Percentiles rank a stretch among this genome's conserved stretches.
phyloP scores from a whole-genome alignment of 768 basidiomycete genomes.

The Tulasnella calospora region DNA sequence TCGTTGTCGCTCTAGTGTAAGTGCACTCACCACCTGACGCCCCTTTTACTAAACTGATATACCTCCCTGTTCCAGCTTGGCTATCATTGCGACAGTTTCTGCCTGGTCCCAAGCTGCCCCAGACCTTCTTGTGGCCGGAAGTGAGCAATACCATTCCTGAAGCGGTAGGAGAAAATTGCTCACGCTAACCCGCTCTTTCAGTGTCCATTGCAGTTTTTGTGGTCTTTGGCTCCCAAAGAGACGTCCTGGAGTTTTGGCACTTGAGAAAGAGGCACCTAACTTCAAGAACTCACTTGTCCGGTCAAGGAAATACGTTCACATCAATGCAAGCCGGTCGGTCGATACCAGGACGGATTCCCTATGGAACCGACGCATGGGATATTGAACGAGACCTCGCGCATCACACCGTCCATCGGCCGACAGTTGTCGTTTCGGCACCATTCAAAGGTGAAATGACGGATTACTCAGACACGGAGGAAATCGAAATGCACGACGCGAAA shows the following conservation, averaged over 20 bases:
- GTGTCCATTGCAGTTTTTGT: neutral
- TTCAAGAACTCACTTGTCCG: neutral
- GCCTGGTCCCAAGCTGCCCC: conserved; percentile 9
- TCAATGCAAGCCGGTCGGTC: neutral
- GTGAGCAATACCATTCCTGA: neutral
- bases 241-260: conserved; percentile 19
- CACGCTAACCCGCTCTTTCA: neutral
- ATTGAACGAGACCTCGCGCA: neutral
- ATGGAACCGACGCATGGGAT: neutral
- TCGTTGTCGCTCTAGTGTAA: conserved; percentile 19
- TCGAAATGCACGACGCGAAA: neutral
- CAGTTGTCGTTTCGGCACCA: neutral
- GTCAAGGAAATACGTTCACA: neutral
- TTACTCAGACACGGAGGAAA: neutral
- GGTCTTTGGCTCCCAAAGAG: conserved; percentile 14
- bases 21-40: neutral
- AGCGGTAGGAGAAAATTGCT: neutral
- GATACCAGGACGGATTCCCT: neutral
- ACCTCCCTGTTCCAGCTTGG: neutral
- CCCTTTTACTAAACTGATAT: too few relatives aligned
- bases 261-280: neutral
- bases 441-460: neutral
- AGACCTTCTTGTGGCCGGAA: conserved; percentile 9
- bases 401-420: neutral
- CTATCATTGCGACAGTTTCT: neutral